Percentiles rank a stretch among this genome's conserved stretches.
These are phyloP conservation scores for Bipolaris sorokiniana DNA, from an alignment of 2,329 filamentous ascomycete genomes.

Conservation along the genomic window DNA sequence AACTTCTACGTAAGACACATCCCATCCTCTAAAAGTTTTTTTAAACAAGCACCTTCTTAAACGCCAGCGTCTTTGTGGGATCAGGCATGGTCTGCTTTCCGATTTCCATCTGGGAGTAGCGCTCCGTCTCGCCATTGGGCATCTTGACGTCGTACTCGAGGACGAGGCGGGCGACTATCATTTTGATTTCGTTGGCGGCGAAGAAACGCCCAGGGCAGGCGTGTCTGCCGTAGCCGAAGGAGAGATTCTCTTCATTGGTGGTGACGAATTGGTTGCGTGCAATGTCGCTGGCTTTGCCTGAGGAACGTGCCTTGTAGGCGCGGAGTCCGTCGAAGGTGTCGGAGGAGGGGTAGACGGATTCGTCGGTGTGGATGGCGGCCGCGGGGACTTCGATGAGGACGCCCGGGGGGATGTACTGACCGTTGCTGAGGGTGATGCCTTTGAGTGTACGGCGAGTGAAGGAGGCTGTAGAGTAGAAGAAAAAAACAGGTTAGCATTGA, in stretches of 20 bases:
- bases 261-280: conserved; percentile 44
- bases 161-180: conserved; percentile 37
- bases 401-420: conserved; percentile 54
- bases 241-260: conserved; percentile 32
- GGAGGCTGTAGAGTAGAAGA: conserved; percentile 35
- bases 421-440: conserved; percentile 61
- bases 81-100: conserved; percentile 20
- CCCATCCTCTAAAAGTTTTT: too few relatives aligned
- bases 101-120: conserved; percentile 24
- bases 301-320: conserved; percentile 37
- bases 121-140: conserved; percentile 22
- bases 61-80: conserved; percentile 24
- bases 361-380: conserved; percentile 36
- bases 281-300: conserved; percentile 28
- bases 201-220: conserved; percentile 46
- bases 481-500: not conserved
- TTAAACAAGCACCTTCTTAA: conserved; percentile 25
- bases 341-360: conserved; percentile 27
- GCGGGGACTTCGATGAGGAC: conserved; percentile 41
- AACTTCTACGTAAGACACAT: too few relatives aligned
- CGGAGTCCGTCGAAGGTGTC: conserved; percentile 43
- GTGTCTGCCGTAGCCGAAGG: conserved; percentile 42
- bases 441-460: conserved; percentile 60
- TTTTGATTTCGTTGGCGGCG: conserved; percentile 44
- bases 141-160: conserved; percentile 39